Base-by-base conservation (phyloP, 2,329 filamentous ascomycete genomes). In the Purpureocillium takamizusanense region DNA sequence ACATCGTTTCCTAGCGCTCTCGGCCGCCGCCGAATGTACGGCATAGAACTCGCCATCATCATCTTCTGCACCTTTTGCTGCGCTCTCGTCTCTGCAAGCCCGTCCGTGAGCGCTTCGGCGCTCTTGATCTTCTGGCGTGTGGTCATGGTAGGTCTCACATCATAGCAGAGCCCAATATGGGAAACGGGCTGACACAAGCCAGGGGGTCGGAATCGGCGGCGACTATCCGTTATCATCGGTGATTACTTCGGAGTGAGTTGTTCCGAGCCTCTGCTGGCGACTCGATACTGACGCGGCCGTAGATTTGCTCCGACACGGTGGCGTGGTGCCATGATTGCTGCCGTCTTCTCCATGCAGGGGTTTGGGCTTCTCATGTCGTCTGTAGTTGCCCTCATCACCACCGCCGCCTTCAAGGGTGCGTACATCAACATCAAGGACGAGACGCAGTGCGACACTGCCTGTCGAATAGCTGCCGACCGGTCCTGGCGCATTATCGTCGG, bases 281-380 rank as follows among this genome's bases (percentile, higher is more conserved):
- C 21, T 25, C 21, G 21, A 25, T 25, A 10, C 39, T 36, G n/a
- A 36, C 32, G 10, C 16, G 12, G 18, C 21, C 0, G 10, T 47
- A 78, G 76, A 50, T 90, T 90, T 55, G 83, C 85, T 8, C 86
- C 83, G 3, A 90, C 85, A 11, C 77, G 82, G 51, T 88, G 83
- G 78, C 73, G 86, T 50, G 86, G 84, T 44, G 83, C 80, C 41
- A 90, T 92, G 81, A 84, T 92, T 69, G 83, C 80, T 10, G 74
- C 82, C 13, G 84, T 90, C 35, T 92, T 92, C 53, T 83, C 83
- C 29, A 89, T 89, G 83, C 86, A 92, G 52, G 84, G 84, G 35
- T 67, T 88, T 18, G 85, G 86, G n/a, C 84, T 90, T 52, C 76
- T 90, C 37, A 67, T 69, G 15, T 81, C 82, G 11, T 81, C 82